Conservation (phyloP, 2,329 filamentous ascomycete species). For the Helotiales sp. region DNA sequence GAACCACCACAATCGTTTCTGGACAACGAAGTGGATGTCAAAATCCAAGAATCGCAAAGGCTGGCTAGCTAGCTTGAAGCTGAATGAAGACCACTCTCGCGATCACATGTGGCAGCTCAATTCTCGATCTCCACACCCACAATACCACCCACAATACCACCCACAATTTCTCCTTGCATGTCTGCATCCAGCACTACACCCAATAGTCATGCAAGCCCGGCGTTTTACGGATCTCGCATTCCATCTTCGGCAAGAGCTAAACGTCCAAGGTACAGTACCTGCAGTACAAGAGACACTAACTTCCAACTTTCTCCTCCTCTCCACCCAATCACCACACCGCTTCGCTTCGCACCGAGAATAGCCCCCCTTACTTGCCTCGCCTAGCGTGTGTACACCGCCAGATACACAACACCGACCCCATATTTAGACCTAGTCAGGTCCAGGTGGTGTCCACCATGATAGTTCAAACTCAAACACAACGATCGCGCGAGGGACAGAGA, state of each 20-base stretch:
- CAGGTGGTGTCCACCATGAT: background rate
- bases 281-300: background rate
- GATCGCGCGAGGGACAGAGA: background rate
- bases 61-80: too few relatives aligned
- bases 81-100: slow-evolving; percentile 6
- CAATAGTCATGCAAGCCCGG: background rate
- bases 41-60: background rate
- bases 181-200: background rate
- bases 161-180: slow-evolving; percentile 2
- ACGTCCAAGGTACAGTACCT: slow-evolving; percentile 1
- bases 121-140: too few relatives aligned
- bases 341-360: background rate
- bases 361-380: background rate
- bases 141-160: background rate
- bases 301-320: slow-evolving; percentile 2
- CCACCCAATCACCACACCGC: background rate
- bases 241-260: background rate
- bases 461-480: slow-evolving; percentile 3
- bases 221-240: background rate
- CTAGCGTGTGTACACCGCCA: background rate
- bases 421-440: background rate
- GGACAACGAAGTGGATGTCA: background rate
- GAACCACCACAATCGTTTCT: slow-evolving; percentile 10
- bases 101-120: slow-evolving; percentile 4
- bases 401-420: background rate